Base-by-base conservation (phyloP, 495 filamentous ascomycete genomes). In the Podospora pseudopauciseta region DNA sequence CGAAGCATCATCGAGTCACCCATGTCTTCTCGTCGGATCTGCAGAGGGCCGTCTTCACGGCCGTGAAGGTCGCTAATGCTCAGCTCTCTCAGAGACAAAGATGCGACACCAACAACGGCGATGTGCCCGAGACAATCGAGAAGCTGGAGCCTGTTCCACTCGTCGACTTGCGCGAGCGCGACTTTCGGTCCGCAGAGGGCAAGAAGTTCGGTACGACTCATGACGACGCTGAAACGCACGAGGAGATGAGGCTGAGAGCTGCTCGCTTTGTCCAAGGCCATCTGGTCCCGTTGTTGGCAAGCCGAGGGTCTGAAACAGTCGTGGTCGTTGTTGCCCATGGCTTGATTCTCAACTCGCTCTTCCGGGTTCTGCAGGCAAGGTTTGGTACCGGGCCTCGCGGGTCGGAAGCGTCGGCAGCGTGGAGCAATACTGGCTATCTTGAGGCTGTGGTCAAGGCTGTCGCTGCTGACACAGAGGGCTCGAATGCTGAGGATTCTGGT, bases 11-110 rank as follows among this genome's bases (percentile, higher is more conserved):
- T 5, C 72, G 71, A 23, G 81, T 92, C 68, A 83, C 79, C 16
- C 83, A 88, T 60, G 81, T 96, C 55, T 96, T 92, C 73, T 86
- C 91, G n/a, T 97, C 93, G 16, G 86, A 92, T 72, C 82, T 96
- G 20, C 86, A 87, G 64, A 86, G 93, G 64, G 91, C 93, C 2
- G 80, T 80, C 30, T 85, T 86, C 72, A 97, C 93, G 13, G 92
- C 91, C 7, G 80, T 85, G 69, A 85, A 86, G 2, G 82, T 94
- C 57, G 83, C 84, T 18, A 78, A 82, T 57, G 39, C 39, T 49
- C 39, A 49, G 39, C 39, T 49, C 9, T 49, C 15, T 16, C 39
- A 11, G 9, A 49, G 39, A 49, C 7, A 5, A 49, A 49, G 15
- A 16, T 11, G 13, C 2, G 84, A 85, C 32, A 87, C 88, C 74